A percentile compares a stretch with the other conserved stretches of the same genome.
Conservation (phyloP, 805 yeast genomes). For the Suhomyces faveliae region DNA sequence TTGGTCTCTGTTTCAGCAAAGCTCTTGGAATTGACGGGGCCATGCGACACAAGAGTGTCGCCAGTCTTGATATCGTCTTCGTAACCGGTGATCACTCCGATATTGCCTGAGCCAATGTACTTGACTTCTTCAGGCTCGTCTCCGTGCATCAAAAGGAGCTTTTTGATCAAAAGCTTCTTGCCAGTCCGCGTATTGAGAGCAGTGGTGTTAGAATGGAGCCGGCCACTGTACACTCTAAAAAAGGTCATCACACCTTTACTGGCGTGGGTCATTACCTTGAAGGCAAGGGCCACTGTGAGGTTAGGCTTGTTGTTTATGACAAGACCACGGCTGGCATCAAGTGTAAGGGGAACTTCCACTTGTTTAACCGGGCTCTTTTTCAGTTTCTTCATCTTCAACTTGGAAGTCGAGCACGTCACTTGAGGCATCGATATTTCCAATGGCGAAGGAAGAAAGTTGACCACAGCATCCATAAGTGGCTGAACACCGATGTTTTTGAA, state of each 20-base stretch:
- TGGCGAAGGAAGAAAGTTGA: constrained; percentile 81
- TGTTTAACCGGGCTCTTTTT: constrained; percentile 13
- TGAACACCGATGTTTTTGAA: constrained; percentile 93
- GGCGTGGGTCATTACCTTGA: constrained; percentile 86
- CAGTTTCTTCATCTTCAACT: constrained; percentile 16
- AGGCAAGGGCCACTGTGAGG: constrained; percentile 77
- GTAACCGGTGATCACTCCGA: constrained; percentile 83
- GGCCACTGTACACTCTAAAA: constrained; percentile 86
- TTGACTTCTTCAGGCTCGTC: constrained; percentile 74
- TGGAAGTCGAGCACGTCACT: constrained; percentile 29
- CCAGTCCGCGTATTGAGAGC: constrained; percentile 71
- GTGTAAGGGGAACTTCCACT: constrained; percentile 28
- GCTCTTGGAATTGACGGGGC: constrained; percentile 40
- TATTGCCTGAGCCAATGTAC: constrained; percentile 69
- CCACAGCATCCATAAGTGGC: constrained; percentile 83
- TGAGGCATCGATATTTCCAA: constrained; percentile 59
- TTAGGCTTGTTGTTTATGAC: constrained; percentile 56
- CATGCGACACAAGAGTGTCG: constrained; percentile 76
- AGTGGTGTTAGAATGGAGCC: constrained; percentile 57
- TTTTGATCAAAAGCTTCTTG: constrained; percentile 61
- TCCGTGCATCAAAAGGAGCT: constrained; percentile 82
- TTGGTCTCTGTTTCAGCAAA: constrained; percentile 45
- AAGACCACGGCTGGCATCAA: constrained; percentile 47
- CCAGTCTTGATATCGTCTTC: constrained; percentile 78
- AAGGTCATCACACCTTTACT: constrained; percentile 80